phyloP scores from a whole-genome alignment of 2,329 filamentous ascomycete species.

The Ascomycota sp. region DNA sequence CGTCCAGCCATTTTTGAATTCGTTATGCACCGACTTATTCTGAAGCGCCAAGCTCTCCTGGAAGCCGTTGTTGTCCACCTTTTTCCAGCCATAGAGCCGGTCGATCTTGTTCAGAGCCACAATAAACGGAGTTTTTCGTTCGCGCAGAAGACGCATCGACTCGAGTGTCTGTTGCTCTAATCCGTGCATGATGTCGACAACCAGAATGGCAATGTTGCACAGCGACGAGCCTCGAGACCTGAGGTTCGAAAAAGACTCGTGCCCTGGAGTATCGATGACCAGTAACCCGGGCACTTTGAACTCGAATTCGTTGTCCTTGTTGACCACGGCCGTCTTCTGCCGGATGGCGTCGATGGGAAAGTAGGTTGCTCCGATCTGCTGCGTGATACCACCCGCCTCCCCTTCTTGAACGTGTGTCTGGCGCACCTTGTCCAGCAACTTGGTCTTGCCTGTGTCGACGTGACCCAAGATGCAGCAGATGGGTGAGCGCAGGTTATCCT shows the following conservation, averaged over 20 bases:
- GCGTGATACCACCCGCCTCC: slow-evolving; percentile 97
- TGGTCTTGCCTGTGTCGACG: slow-evolving; percentile 99
- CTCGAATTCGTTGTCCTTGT: slow-evolving; percentile 73
- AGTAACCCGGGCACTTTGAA: slow-evolving; percentile 95
- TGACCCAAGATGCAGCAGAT: slow-evolving; percentile 99
- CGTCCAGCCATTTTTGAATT: slow-evolving; percentile 81
- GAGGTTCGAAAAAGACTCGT: slow-evolving; percentile 99
- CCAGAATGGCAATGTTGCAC: slow-evolving; percentile 97
- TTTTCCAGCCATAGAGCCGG: slow-evolving; percentile 97
- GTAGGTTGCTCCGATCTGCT: slow-evolving; percentile 98
- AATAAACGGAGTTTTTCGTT: slow-evolving; percentile 92
- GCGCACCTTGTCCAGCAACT: slow-evolving; percentile 92
- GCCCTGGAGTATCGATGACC: slow-evolving; percentile 94
- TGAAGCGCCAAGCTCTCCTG: slow-evolving; percentile 77
- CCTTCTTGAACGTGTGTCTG: slow-evolving; percentile 98
- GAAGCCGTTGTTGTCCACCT: slow-evolving; percentile 97
- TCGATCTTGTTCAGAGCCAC: slow-evolving; percentile 99
- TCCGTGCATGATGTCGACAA: slow-evolving; percentile 99
- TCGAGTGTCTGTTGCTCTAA: slow-evolving; percentile 92
- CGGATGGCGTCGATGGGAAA: slow-evolving; percentile 87
- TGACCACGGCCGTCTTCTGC: slow-evolving; percentile 86
- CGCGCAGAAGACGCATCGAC: slow-evolving; percentile 84
- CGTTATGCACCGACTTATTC: slow-evolving; percentile 80
- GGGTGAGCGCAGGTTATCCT: slow-evolving; percentile 85
- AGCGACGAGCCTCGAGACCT: slow-evolving; percentile 92